phyloP scores from a whole-genome alignment of 202 grass and related monocot genomes.

The Hordeum pubiflorum region DNA sequence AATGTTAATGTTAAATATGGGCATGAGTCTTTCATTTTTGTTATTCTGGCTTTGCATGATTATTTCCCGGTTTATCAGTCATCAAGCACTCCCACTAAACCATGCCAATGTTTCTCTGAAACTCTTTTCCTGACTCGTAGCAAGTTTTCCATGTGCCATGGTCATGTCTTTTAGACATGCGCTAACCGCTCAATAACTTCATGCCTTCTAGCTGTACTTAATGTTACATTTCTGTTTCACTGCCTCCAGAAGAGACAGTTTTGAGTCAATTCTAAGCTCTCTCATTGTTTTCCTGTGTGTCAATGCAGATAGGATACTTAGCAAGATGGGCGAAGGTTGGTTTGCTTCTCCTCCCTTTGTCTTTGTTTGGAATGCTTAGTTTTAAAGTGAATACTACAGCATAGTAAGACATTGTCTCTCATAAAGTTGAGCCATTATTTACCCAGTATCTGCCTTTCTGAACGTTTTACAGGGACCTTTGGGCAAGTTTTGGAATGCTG shows the following conservation, averaged over 20 bases:
- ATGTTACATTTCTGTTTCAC: background rate
- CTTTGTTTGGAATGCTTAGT: constrained; percentile 7
- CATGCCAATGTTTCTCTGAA: background rate
- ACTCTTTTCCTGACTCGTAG: background rate
- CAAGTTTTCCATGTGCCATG: background rate
- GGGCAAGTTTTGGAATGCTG: constrained; percentile 98
- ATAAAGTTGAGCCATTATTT: background rate
- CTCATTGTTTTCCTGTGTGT: constrained; percentile 26
- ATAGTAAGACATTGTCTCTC: constrained; percentile 8
- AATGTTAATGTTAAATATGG: constrained; percentile 16
- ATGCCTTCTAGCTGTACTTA: background rate
- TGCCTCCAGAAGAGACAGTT: background rate
- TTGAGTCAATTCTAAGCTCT: constrained; percentile 28
- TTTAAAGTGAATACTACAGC: constrained; percentile 5
- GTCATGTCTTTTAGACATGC: background rate
- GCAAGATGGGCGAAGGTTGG: constrained; percentile 99
- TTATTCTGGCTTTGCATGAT: background rate
- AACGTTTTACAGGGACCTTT: constrained; percentile 67
- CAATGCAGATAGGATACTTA: constrained; percentile 92
- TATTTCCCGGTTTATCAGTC: background rate
- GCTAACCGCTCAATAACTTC: background rate
- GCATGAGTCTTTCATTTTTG: background rate
- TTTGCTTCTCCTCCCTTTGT: constrained; percentile 12
- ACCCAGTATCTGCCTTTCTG: background rate
- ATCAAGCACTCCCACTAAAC: background rate